These are phyloP conservation scores for Themeda triandra DNA, from an alignment of 176 grass and related monocot species.

Conservation along the genomic window DNA sequence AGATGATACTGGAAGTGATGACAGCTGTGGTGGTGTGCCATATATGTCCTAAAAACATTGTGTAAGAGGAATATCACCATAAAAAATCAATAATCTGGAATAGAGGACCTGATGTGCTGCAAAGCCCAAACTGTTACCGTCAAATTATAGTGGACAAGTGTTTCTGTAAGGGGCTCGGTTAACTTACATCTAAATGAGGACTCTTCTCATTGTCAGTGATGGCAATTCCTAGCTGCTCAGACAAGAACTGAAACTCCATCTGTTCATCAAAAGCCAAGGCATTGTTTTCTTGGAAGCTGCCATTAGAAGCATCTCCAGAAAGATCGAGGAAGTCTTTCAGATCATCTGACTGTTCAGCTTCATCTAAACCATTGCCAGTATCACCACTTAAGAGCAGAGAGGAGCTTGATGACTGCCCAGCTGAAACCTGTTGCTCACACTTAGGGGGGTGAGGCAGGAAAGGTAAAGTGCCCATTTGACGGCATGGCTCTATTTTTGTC, in stretches of 20 bases:
- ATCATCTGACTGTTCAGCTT: constrained; percentile 61
- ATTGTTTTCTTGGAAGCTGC: constrained; percentile 59
- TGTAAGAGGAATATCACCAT: background rate
- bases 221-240: constrained; percentile 85
- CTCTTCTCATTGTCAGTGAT: constrained; percentile 85
- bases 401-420: constrained; percentile 45
- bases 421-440: constrained; percentile 50
- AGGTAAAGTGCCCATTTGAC: constrained; percentile 44
- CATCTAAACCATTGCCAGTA: constrained; percentile 27
- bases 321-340: constrained; percentile 79
- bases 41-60: constrained; percentile 73
- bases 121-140: background rate
- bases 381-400: constrained; percentile 34
- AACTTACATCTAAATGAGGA: constrained; percentile 74
- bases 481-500: constrained; percentile 33
- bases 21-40: constrained; percentile 44
- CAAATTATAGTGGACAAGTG: constrained; percentile 5
- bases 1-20: constrained; percentile 49
- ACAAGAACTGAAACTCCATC: constrained; percentile 92
- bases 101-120: background rate
- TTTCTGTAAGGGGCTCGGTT: background rate
- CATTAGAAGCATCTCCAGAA: constrained; percentile 65
- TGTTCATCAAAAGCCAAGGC: constrained; percentile 52
- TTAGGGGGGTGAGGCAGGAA: constrained; percentile 85
- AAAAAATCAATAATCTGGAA: background rate